These are phyloP conservation scores for Lasiosphaeris hirsuta DNA, from an alignment of 495 filamentous ascomycete genomes.

Conservation along the genomic window DNA sequence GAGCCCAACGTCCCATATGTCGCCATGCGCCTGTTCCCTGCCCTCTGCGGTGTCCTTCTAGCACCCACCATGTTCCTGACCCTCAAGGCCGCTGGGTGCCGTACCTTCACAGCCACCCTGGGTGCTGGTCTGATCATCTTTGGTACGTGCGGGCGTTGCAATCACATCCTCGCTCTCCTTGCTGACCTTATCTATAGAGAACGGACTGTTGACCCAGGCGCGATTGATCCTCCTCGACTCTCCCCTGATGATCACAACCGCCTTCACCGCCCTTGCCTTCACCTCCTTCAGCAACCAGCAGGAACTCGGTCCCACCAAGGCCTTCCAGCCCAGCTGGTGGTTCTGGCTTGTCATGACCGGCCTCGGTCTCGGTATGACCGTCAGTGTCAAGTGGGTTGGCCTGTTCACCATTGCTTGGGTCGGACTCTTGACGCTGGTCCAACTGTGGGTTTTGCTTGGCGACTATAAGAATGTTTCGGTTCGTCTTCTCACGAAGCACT, in stretches of 20 bases:
- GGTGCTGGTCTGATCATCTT: constrained; percentile 87
- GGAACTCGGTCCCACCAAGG: constrained; percentile 81
- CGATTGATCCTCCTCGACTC: constrained; percentile 95
- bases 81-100: constrained; percentile 85
- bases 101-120: constrained; percentile 74
- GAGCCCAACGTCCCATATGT: constrained; percentile 96
- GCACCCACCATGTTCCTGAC: constrained; percentile 93
- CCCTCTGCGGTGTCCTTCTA: constrained; percentile 78
- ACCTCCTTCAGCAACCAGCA: constrained; percentile 95
- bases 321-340: constrained; percentile 91
- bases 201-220: constrained; percentile 90
- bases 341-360: constrained; percentile 92
- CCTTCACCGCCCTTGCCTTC: constrained; percentile 86
- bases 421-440: constrained; percentile 81
- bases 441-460: constrained; percentile 91
- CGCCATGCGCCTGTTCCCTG: constrained; percentile 92
- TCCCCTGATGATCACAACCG: constrained; percentile 88
- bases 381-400: constrained; percentile 98
- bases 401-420: constrained; percentile 99
- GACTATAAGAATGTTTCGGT: constrained; percentile 80
- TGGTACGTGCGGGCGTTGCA: constrained; percentile 49
- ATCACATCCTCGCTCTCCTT: neutral
- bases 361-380: constrained; percentile 81
- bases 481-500: constrained; percentile 89
- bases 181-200: constrained; percentile 56